Conservation (phyloP, 352 stramenopile genomes). For the Phytophthora pluvialis region DNA sequence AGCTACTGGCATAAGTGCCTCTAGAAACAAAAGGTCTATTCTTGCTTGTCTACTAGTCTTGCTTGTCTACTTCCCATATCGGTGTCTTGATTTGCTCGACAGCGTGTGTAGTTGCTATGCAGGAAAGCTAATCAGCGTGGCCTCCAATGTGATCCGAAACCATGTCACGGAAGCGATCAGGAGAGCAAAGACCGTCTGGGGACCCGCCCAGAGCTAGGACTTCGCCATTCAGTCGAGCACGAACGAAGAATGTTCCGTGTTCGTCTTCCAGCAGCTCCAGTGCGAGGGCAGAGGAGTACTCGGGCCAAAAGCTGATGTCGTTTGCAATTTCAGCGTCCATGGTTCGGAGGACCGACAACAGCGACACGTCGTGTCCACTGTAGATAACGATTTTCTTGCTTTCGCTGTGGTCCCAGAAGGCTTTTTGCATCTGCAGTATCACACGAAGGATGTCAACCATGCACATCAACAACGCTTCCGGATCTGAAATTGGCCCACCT, state of each 20-base stretch:
- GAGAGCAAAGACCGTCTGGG: constrained; percentile 27
- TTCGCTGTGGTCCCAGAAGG: constrained; percentile 35
- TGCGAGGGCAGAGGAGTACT: constrained; percentile 70
- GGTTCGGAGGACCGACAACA: constrained; percentile 79
- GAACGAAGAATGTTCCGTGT: constrained; percentile 60
- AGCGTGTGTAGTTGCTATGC: neutral
- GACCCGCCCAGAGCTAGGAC: constrained; percentile 36
- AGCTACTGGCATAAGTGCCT: constrained; percentile 58
- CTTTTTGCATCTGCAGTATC: constrained; percentile 49
- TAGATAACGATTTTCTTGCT: constrained; percentile 75
- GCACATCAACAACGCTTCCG: neutral
- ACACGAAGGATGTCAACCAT: constrained; percentile 1
- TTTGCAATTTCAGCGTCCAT: constrained; percentile 53
- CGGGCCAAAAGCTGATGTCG: constrained; percentile 68
- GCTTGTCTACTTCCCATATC: constrained; percentile 8
- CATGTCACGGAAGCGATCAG: constrained; percentile 52
- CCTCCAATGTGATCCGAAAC: constrained; percentile 52
- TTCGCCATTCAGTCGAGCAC: constrained; percentile 57
- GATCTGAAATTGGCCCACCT: constrained; percentile 30
- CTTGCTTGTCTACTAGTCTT: constrained; percentile 23
- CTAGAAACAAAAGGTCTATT: constrained; percentile 29
- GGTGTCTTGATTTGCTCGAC: neutral
- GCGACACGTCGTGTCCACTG: constrained; percentile 83
- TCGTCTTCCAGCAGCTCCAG: constrained; percentile 78
- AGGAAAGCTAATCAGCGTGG: constrained; percentile 15